Percentiles rank a stretch among this genome's conserved stretches.
Evolutionary conservation across 2,329 filamentous ascomycete genomes (phyloP).

Genomic region (Rutstroemia sp.): DNA sequence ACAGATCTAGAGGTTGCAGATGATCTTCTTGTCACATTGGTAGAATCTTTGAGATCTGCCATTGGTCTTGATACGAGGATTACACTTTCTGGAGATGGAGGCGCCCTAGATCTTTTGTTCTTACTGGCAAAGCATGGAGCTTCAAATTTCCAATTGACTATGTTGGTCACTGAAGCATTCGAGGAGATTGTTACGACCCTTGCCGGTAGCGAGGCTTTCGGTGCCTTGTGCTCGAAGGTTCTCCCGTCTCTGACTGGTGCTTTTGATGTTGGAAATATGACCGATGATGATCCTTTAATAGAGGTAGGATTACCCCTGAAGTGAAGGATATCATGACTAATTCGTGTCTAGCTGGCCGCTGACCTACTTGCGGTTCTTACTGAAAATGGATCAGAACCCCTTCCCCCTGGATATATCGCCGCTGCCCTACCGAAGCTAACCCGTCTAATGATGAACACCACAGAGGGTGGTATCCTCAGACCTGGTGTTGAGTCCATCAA

Average conservation of each 20-base stretch:
- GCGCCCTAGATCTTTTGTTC: conserved; percentile 79
- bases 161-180: conserved; percentile 83
- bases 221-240: conserved; percentile 75
- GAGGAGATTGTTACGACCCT: conserved; percentile 75
- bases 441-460: conserved; percentile 70
- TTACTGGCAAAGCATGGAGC: conserved; percentile 82
- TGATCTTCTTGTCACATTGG: conserved; percentile 83
- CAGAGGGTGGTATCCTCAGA: conserved; percentile 82
- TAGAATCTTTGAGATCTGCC: conserved; percentile 76
- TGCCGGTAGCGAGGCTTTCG: conserved; percentile 62
- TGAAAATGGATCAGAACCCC: conserved; percentile 74
- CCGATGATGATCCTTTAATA: conserved; percentile 75
- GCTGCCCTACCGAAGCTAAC: conserved; percentile 83
- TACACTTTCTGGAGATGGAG: conserved; percentile 62
- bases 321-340: conserved; percentile 17
- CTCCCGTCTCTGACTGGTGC: conserved; percentile 81
- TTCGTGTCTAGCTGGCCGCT: conserved; percentile 55
- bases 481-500: conserved; percentile 81
- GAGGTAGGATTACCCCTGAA: conserved; percentile 43
- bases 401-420: conserved; percentile 79
- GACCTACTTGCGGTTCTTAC: conserved; percentile 77
- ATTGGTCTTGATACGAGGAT: conserved; percentile 74
- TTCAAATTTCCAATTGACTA: conserved; percentile 82
- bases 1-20: conserved; percentile 81
- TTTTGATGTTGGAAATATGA: conserved; percentile 81